Base-by-base conservation (phyloP, 768 basidiomycete genomes). In the Agrocybe praecox region DNA sequence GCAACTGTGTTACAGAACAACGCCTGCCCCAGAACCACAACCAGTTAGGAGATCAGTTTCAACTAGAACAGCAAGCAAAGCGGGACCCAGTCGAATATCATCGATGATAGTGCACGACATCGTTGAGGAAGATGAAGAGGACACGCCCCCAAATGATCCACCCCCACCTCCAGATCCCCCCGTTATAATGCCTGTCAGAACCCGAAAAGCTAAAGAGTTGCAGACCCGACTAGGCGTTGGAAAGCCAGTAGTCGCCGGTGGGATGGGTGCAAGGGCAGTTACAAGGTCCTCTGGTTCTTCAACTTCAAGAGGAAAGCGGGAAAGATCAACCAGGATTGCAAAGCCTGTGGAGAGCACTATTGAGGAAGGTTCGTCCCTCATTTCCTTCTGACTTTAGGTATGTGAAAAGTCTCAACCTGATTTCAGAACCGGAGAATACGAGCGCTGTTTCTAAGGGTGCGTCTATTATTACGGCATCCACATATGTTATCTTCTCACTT, bases 221-320 rank as follows among this genome's bases (percentile, higher is more conserved):
- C 90, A 90, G 69, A 81, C 79, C 42, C 77, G 76, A 59, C 77
- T 92, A 17, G 91, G 91, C 49, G 84, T 90, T 14, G 90, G 90
- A 2, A 79, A 86, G 62, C 90, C 90, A 9, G 76, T 77, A 8
- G 75, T 77, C 17, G 87, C 81, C 29, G 90, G 89, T 23, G 89
- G 89, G 22, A 71, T 74, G 17, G 89, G 90, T 17, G 80, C 90
- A 21, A 82, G 90, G 53, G 72, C 78, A 40, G 72, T 88, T 22
- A 90, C 89, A 8, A 87, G 81, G 67, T 81, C 88, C 0, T 62
- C 77, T 29, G 83, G 77, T 2, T 59, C 57, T 8, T 43, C 46
- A 63, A 81, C 47, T 7, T 44, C 52, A 63, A 81, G 73, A 62
- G 76, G 73, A 54, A 83, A 74, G 65, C 78, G 81, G 59, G 70